These are phyloP conservation scores for Penicillium lividum DNA, from an alignment of 495 filamentous ascomycete genomes.

Conservation along the genomic window DNA sequence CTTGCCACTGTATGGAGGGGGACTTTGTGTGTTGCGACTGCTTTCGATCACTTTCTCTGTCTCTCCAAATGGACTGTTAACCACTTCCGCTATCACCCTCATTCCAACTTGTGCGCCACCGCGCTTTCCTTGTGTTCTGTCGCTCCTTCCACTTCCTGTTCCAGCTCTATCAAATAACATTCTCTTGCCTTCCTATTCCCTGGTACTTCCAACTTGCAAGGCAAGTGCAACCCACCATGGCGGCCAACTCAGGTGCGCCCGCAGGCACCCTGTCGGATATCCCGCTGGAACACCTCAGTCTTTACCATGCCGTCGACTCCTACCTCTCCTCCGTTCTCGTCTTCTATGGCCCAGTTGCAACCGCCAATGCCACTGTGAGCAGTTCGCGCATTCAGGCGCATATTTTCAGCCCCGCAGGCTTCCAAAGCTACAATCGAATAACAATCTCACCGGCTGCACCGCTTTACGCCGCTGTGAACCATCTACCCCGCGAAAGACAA, in stretches of 20 bases:
- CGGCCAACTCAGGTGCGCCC: constrained; percentile 28
- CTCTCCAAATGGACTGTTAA: constrained; percentile 17
- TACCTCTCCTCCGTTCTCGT: constrained; percentile 74
- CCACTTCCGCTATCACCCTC: constrained; percentile 10
- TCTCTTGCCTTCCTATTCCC: background rate
- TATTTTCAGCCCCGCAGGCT: constrained; percentile 83
- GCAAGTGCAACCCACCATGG: constrained; percentile 35
- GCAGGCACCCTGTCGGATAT: constrained; percentile 45
- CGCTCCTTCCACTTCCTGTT: constrained; percentile 12
- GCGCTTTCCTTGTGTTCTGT: constrained; percentile 12
- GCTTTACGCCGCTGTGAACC: constrained; percentile 87
- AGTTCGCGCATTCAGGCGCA: constrained; percentile 91
- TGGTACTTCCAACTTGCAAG: constrained; percentile 5
- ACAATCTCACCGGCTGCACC: constrained; percentile 92
- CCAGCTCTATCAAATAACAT: background rate
- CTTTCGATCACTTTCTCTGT: constrained; percentile 2
- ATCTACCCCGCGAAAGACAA: constrained; percentile 91
- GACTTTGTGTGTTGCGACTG: constrained; percentile 18
- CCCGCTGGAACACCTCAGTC: constrained; percentile 72
- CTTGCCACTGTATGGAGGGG: constrained; percentile 26
- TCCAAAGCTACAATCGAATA: constrained; percentile 83
- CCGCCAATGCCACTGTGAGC: constrained; percentile 79
- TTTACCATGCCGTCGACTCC: constrained; percentile 80
- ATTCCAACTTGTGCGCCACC: constrained; percentile 7
- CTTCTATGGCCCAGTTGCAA: constrained; percentile 83